Conservation (phyloP, 441 rosid genomes). For the Rhodomyrtus psidioides region DNA sequence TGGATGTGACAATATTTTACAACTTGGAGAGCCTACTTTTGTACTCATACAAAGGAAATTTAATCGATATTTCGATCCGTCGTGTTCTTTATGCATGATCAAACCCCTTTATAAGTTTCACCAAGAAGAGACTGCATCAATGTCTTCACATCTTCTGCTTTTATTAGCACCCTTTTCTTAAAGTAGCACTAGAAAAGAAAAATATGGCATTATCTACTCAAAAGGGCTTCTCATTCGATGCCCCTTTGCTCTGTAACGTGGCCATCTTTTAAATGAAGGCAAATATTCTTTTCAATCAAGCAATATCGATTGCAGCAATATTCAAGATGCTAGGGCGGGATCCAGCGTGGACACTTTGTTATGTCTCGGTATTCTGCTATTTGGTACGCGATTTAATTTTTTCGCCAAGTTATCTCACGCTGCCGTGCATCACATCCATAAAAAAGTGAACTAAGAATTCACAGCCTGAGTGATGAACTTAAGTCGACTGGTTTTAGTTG, state of each 20-base stretch:
- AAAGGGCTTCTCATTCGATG: constrained; percentile 58
- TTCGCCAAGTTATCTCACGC: neutral
- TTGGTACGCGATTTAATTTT: constrained; percentile 14
- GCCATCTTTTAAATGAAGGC: constrained; percentile 66
- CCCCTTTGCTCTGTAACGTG: constrained; percentile 43
- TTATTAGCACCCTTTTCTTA: constrained; percentile 30
- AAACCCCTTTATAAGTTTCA: constrained; percentile 22
- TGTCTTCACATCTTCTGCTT: neutral
- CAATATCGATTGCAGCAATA: constrained; percentile 1
- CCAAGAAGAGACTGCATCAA: constrained; percentile 8
- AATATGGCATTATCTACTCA: constrained; percentile 79
- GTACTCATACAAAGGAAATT: neutral
- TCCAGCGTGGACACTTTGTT: neutral
- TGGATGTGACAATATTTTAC: neutral
- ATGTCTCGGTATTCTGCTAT: neutral
- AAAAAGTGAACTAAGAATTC: neutral
- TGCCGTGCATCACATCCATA: neutral
- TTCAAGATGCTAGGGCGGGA: constrained; percentile 10
- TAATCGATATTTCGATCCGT: neutral
- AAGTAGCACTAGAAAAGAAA: constrained; percentile 58
- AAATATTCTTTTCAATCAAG: constrained; percentile 10
- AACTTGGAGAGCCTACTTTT: neutral
- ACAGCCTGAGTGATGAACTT: neutral
- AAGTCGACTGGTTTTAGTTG: neutral
- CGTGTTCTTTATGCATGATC: constrained; percentile 40